Evolutionary conservation across 2,329 filamentous ascomycete species (phyloP), one percentile per base, ranked within the genome.

Genomic region (Diaporthe sp.): DNA sequence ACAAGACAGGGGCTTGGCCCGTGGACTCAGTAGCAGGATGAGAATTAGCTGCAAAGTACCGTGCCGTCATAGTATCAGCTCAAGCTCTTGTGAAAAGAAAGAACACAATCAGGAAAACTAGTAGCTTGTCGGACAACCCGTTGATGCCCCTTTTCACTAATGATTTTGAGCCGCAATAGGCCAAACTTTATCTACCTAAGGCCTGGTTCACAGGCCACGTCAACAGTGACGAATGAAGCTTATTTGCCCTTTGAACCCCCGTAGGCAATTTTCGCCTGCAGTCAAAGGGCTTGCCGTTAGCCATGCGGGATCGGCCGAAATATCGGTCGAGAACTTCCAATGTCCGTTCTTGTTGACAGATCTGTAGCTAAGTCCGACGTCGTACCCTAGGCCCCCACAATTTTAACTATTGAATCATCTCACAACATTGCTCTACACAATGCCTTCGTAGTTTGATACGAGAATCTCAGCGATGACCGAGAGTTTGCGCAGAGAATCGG

Each of bases 221-320:
- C 28, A 57, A 57, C 55, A 34, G 55, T 57, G 55, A 57, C 55
- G 55, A 57, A 57, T 57, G 55, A 34, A 57, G 25, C 55, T 57
- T 34, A 57, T 34, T 4, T 34, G 55, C 15, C 6, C 15, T 57
- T 57, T 34, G 4, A 37, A 57, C 17, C 55, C 28, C 28, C 15
- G 15, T 22, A 37, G 34, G 55, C 6, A 34, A 57, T 57, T 57
- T 34, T 57, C 53, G 5, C 28, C 28, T 22, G 28, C 55, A 20
- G 8, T 34, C 28, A 57, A 57, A 34, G 28, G 28, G 25, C 15
- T 28, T 57, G 15, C 34, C 13, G 34, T 34, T 9, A 34, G 28
- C 15, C 55, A 22, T 57, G 6, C 55, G 28, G 28, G 55, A 1
- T 57, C 55, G 10, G 28, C 28, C 55, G 28, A 20, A 57, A 8